phyloP scores from a whole-genome alignment of 2,329 filamentous ascomycete species.

The Xylariaceae sp. region DNA sequence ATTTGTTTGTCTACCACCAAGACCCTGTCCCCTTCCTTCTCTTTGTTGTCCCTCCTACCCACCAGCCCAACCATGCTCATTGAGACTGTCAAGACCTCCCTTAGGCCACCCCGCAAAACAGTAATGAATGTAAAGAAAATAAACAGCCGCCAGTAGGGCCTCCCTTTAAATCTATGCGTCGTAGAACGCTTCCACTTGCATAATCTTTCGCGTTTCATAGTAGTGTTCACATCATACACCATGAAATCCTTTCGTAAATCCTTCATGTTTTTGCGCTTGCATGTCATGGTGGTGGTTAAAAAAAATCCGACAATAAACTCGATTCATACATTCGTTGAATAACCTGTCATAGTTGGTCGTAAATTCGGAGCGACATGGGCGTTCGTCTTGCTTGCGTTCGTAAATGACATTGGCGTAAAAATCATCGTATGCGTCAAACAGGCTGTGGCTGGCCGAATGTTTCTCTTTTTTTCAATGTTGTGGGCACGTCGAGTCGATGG shows the following conservation, averaged over 20 bases:
- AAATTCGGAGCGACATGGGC: constrained; percentile 31
- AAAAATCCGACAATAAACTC: constrained; percentile 24
- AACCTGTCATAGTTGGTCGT: constrained; percentile 30
- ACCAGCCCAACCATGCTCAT: constrained; percentile 7
- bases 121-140: constrained; percentile 1
- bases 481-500: constrained; percentile 26
- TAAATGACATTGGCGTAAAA: constrained; percentile 29
- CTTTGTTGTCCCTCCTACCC: constrained; percentile 1
- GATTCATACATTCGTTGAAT: constrained; percentile 36
- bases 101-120: background rate
- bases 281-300: constrained; percentile 17
- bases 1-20: constrained; percentile 5
- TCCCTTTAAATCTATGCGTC: constrained; percentile 26
- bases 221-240: constrained; percentile 29
- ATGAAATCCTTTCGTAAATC: constrained; percentile 25
- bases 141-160: constrained; percentile 11
- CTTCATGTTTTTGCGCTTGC: constrained; percentile 30
- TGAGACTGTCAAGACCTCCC: constrained; percentile 2
- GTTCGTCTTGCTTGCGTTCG: constrained; percentile 18
- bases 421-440: constrained; percentile 28
- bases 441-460: constrained; percentile 32
- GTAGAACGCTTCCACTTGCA: constrained; percentile 26
- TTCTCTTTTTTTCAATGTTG: constrained; percentile 10
- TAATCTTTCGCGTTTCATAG: constrained; percentile 25
- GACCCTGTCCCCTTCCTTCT: constrained; percentile 1